Evolutionary conservation across 2,329 filamentous ascomycete species (phyloP).

Genomic region (Xylaria sp.): DNA sequence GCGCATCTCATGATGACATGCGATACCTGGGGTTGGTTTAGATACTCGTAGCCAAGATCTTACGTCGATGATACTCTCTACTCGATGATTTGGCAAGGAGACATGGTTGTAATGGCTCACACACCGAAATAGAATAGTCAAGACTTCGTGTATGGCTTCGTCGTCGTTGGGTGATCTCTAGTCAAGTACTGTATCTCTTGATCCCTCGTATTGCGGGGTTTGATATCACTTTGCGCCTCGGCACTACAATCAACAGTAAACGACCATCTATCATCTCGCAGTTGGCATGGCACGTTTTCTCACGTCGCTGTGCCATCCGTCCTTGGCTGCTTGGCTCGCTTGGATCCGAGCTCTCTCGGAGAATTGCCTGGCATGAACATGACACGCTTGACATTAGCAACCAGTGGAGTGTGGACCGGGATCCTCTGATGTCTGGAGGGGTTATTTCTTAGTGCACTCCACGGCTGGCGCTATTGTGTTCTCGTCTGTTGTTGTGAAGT

Average conservation of each 20-base stretch:
- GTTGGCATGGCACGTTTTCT: background rate
- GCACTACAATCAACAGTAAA: background rate
- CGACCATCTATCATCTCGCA: constrained; percentile 2
- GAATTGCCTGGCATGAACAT: constrained; percentile 4
- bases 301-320: background rate
- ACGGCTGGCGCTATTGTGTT: constrained; percentile 9
- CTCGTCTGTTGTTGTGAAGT: background rate
- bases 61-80: background rate
- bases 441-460: background rate
- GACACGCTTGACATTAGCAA: background rate
- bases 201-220: constrained; percentile 10
- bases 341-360: background rate
- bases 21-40: background rate
- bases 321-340: background rate
- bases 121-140: background rate
- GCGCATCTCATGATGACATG: constrained; percentile 9
- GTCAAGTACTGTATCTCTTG: background rate
- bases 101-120: background rate
- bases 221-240: constrained; percentile 8
- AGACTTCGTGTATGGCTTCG: background rate
- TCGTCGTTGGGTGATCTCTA: constrained; percentile 1
- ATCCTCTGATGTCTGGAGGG: background rate
- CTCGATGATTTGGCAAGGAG: constrained; percentile 1
- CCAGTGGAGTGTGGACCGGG: background rate
- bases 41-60: background rate